Evolutionary conservation across 192 early-diverging fungal species (phyloP), one percentile per base, ranked within the genome.

Genomic region (Coemansia sp.): DNA sequence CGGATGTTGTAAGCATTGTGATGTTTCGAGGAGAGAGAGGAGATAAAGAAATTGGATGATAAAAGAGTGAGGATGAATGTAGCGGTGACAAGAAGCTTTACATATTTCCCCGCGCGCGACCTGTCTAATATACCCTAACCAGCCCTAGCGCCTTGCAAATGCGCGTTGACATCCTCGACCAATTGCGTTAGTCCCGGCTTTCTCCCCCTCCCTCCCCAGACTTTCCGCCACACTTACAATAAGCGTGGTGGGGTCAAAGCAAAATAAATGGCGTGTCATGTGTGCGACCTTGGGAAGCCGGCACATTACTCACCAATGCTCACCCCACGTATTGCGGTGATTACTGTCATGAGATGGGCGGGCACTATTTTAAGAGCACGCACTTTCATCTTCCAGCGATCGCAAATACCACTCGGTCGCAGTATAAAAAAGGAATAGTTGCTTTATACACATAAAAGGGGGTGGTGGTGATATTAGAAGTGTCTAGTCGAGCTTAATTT

Each of bases 401-500:
- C 54, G 6, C 5, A 8, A 11, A 10, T 14, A 14, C 24, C 47
- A 6, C 29, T 19, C 15, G 2, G 17, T 15, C 15, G 29, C 51
- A 35, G 51, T 31, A n/a, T 29, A 54, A 32, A 32, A 5, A 10
- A 12, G 25, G 11, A 51, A 54, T 22, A 19, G 31, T 20, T 19
- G 7, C 31, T 20, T 38, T 58, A 15, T 58, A 58, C 56, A 58
- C 56, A 49, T 42, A n/a, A 3, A n/a, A 42, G 9, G 9, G 41
- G 9, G 9, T 9, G 4, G 10, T 9, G 47, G 14, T 58, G 27
- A n/a, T n/a, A 15, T 29, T 54, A 17, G 27, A 6, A 29, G 2
- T 31, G 51, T 38, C 56, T 54, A 82, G 47, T 87, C 85, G 31
- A 87, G 73, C 63, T 90, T 86, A 43, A 90, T 84, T 61, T 88